phyloP scores from a whole-genome alignment of 805 yeast genomes.

The Tetrapisispora nanseiensis region DNA sequence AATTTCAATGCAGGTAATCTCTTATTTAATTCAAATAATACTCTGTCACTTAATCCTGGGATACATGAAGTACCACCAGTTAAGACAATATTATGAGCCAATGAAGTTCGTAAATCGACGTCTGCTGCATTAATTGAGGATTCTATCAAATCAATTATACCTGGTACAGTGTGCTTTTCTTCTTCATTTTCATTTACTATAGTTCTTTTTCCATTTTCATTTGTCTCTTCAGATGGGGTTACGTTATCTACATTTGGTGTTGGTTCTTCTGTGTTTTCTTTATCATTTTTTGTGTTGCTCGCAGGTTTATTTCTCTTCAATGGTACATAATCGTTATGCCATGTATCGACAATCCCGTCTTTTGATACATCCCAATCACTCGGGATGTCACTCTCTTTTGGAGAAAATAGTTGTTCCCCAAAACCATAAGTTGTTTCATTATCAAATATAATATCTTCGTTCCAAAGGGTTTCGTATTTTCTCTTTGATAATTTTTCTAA shows the following conservation, averaged over 20 bases:
- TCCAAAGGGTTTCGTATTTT: slow-evolving; percentile 67
- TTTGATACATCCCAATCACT: slow-evolving; percentile 30
- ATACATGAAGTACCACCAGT: slow-evolving; percentile 78
- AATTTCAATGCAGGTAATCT: slow-evolving; percentile 79
- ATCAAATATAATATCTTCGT: slow-evolving; percentile 53
- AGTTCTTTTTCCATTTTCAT: slow-evolving; percentile 25
- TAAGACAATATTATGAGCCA: slow-evolving; percentile 80
- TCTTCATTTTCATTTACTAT: slow-evolving; percentile 12
- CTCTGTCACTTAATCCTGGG: slow-evolving; percentile 72
- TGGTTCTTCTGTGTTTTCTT: slow-evolving; percentile 22
- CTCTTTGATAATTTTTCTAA: slow-evolving; percentile 30
- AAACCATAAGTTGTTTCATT: slow-evolving; percentile 47
- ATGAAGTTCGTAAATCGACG: slow-evolving; percentile 72
- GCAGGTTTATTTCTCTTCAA: slow-evolving; percentile 44
- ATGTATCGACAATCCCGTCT: slow-evolving; percentile 46
- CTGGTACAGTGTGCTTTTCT: slow-evolving; percentile 23
- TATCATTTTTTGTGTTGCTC: slow-evolving; percentile 23
- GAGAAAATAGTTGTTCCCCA: slow-evolving; percentile 67
- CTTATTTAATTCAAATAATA: slow-evolving; percentile 58
- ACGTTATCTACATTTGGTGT: slow-evolving; percentile 12
- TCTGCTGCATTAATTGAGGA: slow-evolving; percentile 49
- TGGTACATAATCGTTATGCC: slow-evolving; percentile 63
- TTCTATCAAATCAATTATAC: slow-evolving; percentile 54
- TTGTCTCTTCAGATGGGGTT: slow-evolving; percentile 11
- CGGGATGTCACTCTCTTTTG: slow-evolving; percentile 36